Evolutionary conservation across 2,329 filamentous ascomycete species (phyloP).

Genomic region (Periconia sp.): DNA sequence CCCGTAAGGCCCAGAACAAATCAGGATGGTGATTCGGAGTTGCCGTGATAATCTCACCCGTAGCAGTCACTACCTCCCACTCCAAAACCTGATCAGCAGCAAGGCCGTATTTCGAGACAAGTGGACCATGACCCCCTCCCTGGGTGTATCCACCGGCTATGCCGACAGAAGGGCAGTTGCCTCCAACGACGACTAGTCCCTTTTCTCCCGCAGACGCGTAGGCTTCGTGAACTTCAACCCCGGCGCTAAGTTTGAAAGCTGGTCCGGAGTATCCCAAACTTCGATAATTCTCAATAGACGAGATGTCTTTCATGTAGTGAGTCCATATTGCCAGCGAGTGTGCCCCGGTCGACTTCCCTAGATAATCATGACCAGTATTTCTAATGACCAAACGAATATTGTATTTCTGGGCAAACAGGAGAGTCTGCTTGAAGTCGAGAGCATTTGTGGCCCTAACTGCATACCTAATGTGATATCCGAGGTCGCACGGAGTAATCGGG

Average conservation of each 20-base stretch:
- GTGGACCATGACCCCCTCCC: constrained; percentile 48
- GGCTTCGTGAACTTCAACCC: constrained; percentile 13
- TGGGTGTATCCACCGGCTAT: constrained; percentile 48
- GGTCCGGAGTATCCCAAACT: constrained; percentile 12
- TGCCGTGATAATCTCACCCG: constrained; percentile 16
- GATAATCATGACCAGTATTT: constrained; percentile 24
- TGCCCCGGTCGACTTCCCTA: constrained; percentile 16
- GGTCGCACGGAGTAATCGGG: constrained; percentile 16
- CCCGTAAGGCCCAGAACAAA: constrained; percentile 26
- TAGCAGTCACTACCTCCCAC: constrained; percentile 20
- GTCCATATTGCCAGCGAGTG: constrained; percentile 18
- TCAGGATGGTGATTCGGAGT: constrained; percentile 13
- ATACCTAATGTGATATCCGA: constrained; percentile 24
- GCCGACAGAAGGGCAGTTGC: constrained; percentile 25
- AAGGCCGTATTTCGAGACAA: constrained; percentile 41
- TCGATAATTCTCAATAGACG: constrained; percentile 5
- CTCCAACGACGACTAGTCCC: no score
- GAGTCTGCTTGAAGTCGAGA: constrained; percentile 13
- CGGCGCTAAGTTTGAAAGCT: constrained; percentile 17
- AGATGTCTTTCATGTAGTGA: constrained; percentile 10
- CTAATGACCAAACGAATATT: constrained; percentile 19
- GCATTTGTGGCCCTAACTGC: constrained; percentile 17
- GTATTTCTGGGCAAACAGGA: constrained; percentile 11
- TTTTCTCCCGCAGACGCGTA: no score
- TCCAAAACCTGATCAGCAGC: constrained; percentile 38